These are phyloP conservation scores for Fibroporia radiculosa DNA, from an alignment of 768 basidiomycete species.

Conservation along the genomic window DNA sequence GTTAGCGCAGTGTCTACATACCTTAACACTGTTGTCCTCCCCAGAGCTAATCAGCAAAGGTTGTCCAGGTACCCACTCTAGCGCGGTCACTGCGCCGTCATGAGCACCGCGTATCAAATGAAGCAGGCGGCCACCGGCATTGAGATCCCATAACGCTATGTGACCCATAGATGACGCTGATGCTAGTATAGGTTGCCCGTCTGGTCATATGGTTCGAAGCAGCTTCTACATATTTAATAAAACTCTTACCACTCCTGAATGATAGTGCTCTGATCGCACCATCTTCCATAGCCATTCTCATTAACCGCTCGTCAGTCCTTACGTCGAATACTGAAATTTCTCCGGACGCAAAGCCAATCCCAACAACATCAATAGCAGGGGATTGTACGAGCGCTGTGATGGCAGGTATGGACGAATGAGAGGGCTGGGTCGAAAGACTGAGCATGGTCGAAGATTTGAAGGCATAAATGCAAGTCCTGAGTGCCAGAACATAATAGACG, in stretches of 20 bases:
- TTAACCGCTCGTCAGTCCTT: slow-evolving; percentile 80
- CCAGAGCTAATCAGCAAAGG: slow-evolving; percentile 85
- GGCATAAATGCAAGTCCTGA: slow-evolving; percentile 76
- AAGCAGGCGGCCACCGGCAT: slow-evolving; percentile 69
- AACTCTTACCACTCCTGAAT: slow-evolving; percentile 70
- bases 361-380: slow-evolving; percentile 93
- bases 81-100: slow-evolving; percentile 70
- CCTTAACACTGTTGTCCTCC: slow-evolving; percentile 94
- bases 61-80: slow-evolving; percentile 93
- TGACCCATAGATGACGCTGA: slow-evolving; percentile 83
- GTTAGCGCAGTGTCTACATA: slow-evolving; percentile 23
- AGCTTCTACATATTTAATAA: background rate
- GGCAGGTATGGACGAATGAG: slow-evolving; percentile 27
- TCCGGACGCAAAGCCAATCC: slow-evolving; percentile 85
- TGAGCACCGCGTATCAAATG: slow-evolving; percentile 88
- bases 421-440: slow-evolving; percentile 21
- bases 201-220: slow-evolving; percentile 28
- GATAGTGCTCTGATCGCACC: slow-evolving; percentile 68
- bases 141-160: slow-evolving; percentile 90
- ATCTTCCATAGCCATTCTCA: slow-evolving; percentile 88
- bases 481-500: background rate
- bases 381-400: slow-evolving; percentile 84
- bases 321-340: slow-evolving; percentile 87
- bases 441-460: slow-evolving; percentile 54
- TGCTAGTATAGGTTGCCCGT: slow-evolving; percentile 83